Base-by-base conservation (phyloP, 768 basidiomycete species). In the Punctularia strigosozonata region DNA sequence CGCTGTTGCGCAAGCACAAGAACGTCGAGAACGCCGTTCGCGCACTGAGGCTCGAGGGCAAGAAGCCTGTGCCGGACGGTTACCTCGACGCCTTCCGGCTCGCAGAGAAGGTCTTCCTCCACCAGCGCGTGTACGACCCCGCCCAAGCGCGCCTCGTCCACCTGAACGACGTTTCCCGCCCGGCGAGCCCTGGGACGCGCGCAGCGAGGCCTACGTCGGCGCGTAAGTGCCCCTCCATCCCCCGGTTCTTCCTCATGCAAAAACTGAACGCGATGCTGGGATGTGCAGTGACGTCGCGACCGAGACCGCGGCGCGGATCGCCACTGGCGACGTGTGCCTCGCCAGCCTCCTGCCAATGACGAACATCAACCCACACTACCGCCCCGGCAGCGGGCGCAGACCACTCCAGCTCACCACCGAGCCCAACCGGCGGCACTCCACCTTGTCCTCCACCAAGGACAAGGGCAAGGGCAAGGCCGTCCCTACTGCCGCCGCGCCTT, bases 51-150 rank as follows among this genome's bases (percentile, higher is more conserved):
- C 56, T 88, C 32, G 91, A 94, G 51, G 91, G 91, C 18, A 85
- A 86, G 60, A 79, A 88, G 58, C 54, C 61, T 5, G 80, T 99
- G 4, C 91, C 94, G 1, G 57, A 61, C 25, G 73, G 68, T 31
- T 99, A 98, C 58, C 63, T 80, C 39, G 64, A 75, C 39, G 68
- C 73, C 12, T 97, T 90, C 60, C 61, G 64, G 42, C 61, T 84
- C 38, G 91, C 95, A 4, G 91, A 98, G 56, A 80, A 80, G 47
- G 92, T 88, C 38, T 99, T 98, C 53, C 63, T 86, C 37, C 80
- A 97, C 57, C 95, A 98, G 51, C 68, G 90, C 40, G 90, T 97
- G 28, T 99, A 84, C 56, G 81, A 87, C 58, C 90, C 94, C 0
- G 45, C 61, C 17, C 46, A 62, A 24, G 65, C 78, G 55, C 64